Evolutionary conservation across 2,329 filamentous ascomycete genomes (phyloP).

Genomic region (Plenodomus lindquistii): DNA sequence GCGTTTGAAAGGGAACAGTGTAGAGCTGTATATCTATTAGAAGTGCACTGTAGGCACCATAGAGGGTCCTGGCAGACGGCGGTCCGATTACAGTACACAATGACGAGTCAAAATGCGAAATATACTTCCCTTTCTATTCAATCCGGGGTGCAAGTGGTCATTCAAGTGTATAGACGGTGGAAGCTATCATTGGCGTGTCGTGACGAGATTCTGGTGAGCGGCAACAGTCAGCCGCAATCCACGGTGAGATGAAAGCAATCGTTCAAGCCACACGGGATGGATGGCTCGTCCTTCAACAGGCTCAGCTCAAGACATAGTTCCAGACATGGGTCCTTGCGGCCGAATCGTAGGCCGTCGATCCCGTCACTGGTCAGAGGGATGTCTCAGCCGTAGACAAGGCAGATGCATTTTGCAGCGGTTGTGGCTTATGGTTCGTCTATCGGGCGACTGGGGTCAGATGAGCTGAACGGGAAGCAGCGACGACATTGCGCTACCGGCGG

Average conservation of each 20-base stretch:
- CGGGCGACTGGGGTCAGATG: slow-evolving; percentile 1
- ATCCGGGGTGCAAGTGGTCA: neutral
- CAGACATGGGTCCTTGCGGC: slow-evolving; percentile 3
- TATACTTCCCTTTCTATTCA: neutral
- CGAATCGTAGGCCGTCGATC: slow-evolving; percentile 6
- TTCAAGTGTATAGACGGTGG: neutral
- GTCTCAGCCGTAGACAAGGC: slow-evolving; percentile 16
- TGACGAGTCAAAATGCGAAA: neutral
- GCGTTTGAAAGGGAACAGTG: neutral
- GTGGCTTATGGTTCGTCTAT: slow-evolving; percentile 14
- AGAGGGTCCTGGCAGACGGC: neutral
- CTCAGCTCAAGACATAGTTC: slow-evolving; percentile 1
- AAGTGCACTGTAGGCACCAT: neutral
- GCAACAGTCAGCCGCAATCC: neutral
- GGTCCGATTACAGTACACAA: neutral
- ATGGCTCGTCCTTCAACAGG: slow-evolving; percentile 6
- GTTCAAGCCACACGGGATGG: neutral
- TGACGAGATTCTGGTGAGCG: neutral
- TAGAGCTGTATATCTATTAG: neutral
- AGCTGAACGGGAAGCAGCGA: slow-evolving; percentile 3
- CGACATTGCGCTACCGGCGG: slow-evolving; percentile 10
- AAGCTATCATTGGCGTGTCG: neutral
- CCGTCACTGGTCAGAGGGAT: slow-evolving; percentile 5
- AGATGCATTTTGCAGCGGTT: slow-evolving; percentile 3
- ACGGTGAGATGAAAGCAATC: neutral